A percentile compares a stretch with the other conserved stretches of the same genome.
Conservation (phyloP, 2,329 filamentous ascomycete species). For the Ceratocystis smalleyi region DNA sequence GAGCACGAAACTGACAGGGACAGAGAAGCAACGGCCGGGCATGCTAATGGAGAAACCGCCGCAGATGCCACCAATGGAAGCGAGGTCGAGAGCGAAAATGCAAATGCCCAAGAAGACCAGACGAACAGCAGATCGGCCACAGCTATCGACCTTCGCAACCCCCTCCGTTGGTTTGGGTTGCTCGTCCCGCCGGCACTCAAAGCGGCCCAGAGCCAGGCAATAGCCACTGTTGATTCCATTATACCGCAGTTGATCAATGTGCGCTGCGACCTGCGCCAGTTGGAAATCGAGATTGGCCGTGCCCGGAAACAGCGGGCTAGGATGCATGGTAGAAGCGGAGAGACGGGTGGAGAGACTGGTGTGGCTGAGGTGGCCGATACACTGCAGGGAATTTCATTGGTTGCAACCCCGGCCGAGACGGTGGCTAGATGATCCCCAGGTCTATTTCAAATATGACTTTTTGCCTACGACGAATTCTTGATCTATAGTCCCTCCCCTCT, state of each 20-base stretch:
- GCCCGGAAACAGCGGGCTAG: constrained; percentile 41
- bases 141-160: constrained; percentile 28
- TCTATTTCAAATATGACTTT: not conserved
- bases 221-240: constrained; percentile 39
- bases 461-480: not conserved
- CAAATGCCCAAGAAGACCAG: not conserved
- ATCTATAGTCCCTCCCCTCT: not conserved
- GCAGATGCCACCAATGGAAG: not conserved
- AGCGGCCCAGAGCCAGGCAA: constrained; percentile 43
- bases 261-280: constrained; percentile 42
- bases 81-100: constrained; percentile 17
- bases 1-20: constrained; percentile 8
- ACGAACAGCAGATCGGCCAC: not conserved
- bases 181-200: constrained; percentile 37
- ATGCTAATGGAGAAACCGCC: no score
- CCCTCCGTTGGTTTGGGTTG: constrained; percentile 43
- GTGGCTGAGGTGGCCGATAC: not conserved
- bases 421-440: not conserved
- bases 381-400: not conserved
- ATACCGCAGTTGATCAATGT: constrained; percentile 43
- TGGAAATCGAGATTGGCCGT: constrained; percentile 55
- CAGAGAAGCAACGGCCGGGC: not conserved
- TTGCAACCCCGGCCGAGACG: not conserved
- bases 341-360: constrained; percentile 15
- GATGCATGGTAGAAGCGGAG: constrained; percentile 20